A percentile compares a stretch with the other conserved stretches of the same genome.
Evolutionary conservation across 2,329 filamentous ascomycete genomes (phyloP).

Genomic region (Dothidotthia symphoricarpi): DNA sequence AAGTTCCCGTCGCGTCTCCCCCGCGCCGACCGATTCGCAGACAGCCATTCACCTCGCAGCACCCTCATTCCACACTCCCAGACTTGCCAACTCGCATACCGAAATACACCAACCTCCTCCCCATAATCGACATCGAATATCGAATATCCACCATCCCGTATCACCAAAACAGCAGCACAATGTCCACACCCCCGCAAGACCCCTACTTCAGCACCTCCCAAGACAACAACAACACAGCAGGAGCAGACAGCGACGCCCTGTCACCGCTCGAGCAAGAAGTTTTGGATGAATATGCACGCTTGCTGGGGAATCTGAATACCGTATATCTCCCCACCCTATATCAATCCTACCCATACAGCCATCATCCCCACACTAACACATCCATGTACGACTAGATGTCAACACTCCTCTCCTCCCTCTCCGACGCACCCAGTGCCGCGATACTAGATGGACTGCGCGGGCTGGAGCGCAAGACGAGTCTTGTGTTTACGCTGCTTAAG

Average conservation of each 20-base stretch:
- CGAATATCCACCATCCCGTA: too few species aligned
- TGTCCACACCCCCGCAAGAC: too few species aligned
- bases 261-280: conserved; percentile 88
- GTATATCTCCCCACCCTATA: conserved; percentile 48
- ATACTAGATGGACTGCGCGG: conserved; percentile 84
- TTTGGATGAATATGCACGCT: conserved; percentile 84
- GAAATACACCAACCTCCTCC: too few species aligned
- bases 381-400: conserved; percentile 45
- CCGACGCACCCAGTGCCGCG: conserved; percentile 64
- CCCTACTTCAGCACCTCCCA: conserved; percentile 9
- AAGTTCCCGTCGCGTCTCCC: conserved; percentile 28
- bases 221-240: conserved; percentile 1
- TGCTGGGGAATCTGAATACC: conserved; percentile 88
- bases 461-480: conserved; percentile 88
- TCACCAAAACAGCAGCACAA: too few species aligned
- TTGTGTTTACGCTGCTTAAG: conserved; percentile 94
- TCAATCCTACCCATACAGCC: conserved; percentile 1
- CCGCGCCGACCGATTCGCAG: conserved; percentile 12
- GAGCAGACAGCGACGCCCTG: conserved; percentile 44
- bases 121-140: too few species aligned
- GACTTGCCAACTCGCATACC: too few species aligned
- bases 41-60: too few species aligned
- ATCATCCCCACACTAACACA: conserved; percentile 1
- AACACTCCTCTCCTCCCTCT: conserved; percentile 64
- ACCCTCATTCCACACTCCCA: too few species aligned